Evolutionary conservation across 2,329 filamentous ascomycete genomes (phyloP), one percentile per base, ranked within the genome.

Genomic region (Davidsoniella virescens): DNA sequence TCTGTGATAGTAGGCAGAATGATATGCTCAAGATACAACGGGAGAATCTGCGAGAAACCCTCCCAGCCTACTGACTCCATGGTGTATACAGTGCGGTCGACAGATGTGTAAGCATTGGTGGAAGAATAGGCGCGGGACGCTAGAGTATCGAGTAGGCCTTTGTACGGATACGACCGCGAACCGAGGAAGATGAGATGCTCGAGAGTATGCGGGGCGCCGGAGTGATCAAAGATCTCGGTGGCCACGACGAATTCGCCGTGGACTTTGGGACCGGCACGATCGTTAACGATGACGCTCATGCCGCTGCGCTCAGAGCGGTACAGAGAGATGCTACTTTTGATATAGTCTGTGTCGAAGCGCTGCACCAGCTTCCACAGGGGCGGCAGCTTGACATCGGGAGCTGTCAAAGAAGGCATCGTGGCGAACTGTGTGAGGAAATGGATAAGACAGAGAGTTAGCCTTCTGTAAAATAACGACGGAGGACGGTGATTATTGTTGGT

Each of bases 151-250:
- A 98, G 74, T 39, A 98, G 79, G 1, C 92, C 92, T 64, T 96
- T 96, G 70, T 94, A 96, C 54, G 77, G 82, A 63, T 94, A 96
- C 62, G 75, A 93, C 62, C 84, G 87, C 20, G 92, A 96, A 25
- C 92, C 92, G 82, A 88, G 87, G 62, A 88, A 90, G 56, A 85
- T 71, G 12, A 90, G 67, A 63, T 88, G 83, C 65, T 90, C 83
- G n/a, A 90, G 70, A 0, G 84, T 88, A 60, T 90, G 84, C 4
- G 84, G 92, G 12, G 92, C 84, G 39, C 92, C 92, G 9, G 90
- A 96, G 64, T 98, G 87, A 67, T 98, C 92, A 59, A 94, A 83
- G 58, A 98, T 96, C 66, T 98, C 92, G 2, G 92, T 98, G 33
- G 92, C 92, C 49, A 98, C 74, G 33, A 88, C 83, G 65, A 98